phyloP scores from a whole-genome alignment of 1,284 basidiomycete genomes.

The Taiwanofungus camphoratus region DNA sequence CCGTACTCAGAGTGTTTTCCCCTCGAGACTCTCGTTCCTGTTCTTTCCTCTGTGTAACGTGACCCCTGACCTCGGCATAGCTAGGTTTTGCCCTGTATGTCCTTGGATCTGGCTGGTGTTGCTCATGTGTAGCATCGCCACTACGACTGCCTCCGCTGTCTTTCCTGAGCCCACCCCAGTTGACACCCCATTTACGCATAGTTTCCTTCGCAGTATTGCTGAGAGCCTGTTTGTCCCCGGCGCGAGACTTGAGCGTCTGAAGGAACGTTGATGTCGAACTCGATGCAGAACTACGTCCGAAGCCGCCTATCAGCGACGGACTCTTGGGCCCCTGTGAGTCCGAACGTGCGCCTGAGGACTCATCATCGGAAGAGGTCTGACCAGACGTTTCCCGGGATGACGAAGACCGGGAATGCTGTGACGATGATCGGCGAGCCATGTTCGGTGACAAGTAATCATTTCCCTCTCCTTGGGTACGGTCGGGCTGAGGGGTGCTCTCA shows the following conservation, averaged over 20 bases:
- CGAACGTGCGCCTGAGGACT: constrained; percentile 18
- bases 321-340: constrained; percentile 23
- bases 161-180: constrained; percentile 62
- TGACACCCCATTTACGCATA: constrained; percentile 85
- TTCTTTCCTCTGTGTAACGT: constrained; percentile 57
- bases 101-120: constrained; percentile 28
- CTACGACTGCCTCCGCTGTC: constrained; percentile 36
- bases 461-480: constrained; percentile 2
- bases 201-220: constrained; percentile 78
- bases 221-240: constrained; percentile 78
- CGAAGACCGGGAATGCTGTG: constrained; percentile 22
- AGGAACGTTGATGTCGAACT: constrained; percentile 48
- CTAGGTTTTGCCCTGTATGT: constrained; percentile 44
- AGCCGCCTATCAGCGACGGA: constrained; percentile 12
- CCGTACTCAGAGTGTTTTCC: constrained; percentile 21
- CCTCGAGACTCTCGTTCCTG: constrained; percentile 31
- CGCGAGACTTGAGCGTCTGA: constrained; percentile 69
- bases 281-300: constrained; percentile 15
- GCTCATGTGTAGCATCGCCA: constrained; percentile 37
- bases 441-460: constrained; percentile 11
- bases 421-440: constrained; percentile 19
- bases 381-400: constrained; percentile 17
- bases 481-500: constrained; percentile 3
- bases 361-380: constrained; percentile 17
- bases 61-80: constrained; percentile 68